phyloP scores from a whole-genome alignment of 2,329 filamentous ascomycete species.

The Aspergillus sp. region DNA sequence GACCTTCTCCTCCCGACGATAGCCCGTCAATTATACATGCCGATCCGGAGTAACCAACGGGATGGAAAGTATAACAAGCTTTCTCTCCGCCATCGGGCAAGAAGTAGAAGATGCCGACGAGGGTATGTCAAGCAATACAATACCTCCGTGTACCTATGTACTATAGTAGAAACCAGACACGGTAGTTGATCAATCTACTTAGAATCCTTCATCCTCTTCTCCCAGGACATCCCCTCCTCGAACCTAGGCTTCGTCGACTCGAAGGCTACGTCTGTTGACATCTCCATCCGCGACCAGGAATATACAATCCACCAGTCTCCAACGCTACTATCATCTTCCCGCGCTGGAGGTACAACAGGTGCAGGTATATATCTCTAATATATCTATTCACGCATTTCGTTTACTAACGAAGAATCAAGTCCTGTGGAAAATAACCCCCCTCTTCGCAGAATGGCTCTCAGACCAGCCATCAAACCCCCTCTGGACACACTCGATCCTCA shows the following conservation, averaged over 20 bases:
- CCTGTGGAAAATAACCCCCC: constrained; percentile 86
- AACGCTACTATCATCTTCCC: constrained; percentile 72
- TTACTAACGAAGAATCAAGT: constrained; percentile 50
- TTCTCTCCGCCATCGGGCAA: constrained; percentile 47
- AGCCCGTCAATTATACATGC: not conserved
- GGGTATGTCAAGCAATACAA: constrained; percentile 45
- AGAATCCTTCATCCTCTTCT: constrained; percentile 90
- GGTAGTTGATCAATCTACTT: constrained; percentile 6
- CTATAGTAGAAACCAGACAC: not conserved
- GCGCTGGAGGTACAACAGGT: constrained; percentile 71
- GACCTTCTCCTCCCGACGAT: too few species aligned
- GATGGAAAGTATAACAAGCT: constrained; percentile 26
- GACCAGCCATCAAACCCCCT: constrained; percentile 58
- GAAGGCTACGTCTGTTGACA: constrained; percentile 62
- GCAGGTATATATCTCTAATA: constrained; percentile 50
- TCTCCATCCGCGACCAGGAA: constrained; percentile 69
- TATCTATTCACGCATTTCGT: not conserved
- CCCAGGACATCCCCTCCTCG: constrained; percentile 68
- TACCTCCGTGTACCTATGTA: not conserved
- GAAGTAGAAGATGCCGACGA: constrained; percentile 60
- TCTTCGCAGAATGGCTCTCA: constrained; percentile 78
- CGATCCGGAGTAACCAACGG: not conserved
- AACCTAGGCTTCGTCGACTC: constrained; percentile 85
- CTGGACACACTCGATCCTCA: constrained; percentile 56
- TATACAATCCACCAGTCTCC: constrained; percentile 82